Percentiles rank a stretch among this genome's conserved stretches.
These are phyloP conservation scores for Roridomyces roridus DNA, from an alignment of 768 basidiomycete genomes.

Conservation along the genomic window DNA sequence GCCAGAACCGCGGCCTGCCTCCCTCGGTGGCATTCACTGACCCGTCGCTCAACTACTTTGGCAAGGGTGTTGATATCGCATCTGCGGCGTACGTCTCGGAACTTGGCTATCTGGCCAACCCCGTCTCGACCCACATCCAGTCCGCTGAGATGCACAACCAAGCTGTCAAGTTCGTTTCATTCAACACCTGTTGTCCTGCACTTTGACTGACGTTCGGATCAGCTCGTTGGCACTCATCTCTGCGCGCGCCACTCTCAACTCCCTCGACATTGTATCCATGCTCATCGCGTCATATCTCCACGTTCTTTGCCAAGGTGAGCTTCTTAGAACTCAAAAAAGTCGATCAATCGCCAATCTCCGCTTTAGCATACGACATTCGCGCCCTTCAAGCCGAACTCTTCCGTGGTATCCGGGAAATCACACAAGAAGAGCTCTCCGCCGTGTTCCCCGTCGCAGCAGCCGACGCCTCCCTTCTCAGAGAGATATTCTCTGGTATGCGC, in stretches of 20 bases:
- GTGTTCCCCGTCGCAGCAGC: neutral
- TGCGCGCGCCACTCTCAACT: slow-evolving; percentile 74
- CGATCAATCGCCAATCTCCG: no score
- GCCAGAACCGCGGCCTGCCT: slow-evolving; percentile 84
- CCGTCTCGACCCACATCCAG: slow-evolving; percentile 82
- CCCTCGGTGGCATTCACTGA: slow-evolving; percentile 77
- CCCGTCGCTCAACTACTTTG: slow-evolving; percentile 78
- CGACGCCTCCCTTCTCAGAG: no score
- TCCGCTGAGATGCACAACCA: slow-evolving; percentile 89
- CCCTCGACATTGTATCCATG: slow-evolving; percentile 75
- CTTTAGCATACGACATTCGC: neutral
- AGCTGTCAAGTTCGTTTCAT: slow-evolving; percentile 58
- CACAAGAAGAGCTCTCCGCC: neutral
- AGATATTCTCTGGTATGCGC: no score
- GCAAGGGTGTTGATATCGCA: slow-evolving; percentile 82
- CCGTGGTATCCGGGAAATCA: neutral
- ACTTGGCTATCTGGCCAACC: slow-evolving; percentile 77
- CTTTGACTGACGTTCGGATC: neutral
- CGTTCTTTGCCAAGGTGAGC: slow-evolving; percentile 64
- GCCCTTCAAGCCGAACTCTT: neutral
- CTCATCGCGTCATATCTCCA: slow-evolving; percentile 77
- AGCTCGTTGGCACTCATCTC: slow-evolving; percentile 74
- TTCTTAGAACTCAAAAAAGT: no score
- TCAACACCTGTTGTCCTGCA: no score
- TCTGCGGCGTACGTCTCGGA: slow-evolving; percentile 83